Percentiles rank a stretch among this genome's conserved stretches.
Evolutionary conservation across 2,329 filamentous ascomycete species (phyloP).

Genomic region (Ophidiomyces ophidiicola): DNA sequence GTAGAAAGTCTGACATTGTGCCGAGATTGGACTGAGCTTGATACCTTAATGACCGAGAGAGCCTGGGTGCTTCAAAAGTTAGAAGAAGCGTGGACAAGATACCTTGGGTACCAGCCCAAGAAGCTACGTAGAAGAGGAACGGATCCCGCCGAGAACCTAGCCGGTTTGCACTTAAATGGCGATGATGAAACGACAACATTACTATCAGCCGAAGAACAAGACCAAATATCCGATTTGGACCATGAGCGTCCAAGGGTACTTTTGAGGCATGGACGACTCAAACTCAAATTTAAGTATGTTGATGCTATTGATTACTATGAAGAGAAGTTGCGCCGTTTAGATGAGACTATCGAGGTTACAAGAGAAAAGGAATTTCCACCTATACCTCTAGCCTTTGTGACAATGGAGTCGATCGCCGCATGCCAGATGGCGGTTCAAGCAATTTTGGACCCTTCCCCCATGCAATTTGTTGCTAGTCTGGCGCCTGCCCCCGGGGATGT

Average conservation of each 20-base stretch:
- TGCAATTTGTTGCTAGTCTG: slow-evolving; percentile 69
- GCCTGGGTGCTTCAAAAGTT: slow-evolving; percentile 55
- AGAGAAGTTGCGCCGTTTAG: slow-evolving; percentile 65
- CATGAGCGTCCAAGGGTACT: slow-evolving; percentile 53
- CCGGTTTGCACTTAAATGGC: neutral
- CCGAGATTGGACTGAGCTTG: slow-evolving; percentile 72
- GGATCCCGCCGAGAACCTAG: slow-evolving; percentile 26
- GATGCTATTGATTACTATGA: slow-evolving; percentile 94
- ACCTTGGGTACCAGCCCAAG: slow-evolving; percentile 48
- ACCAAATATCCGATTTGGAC: slow-evolving; percentile 35
- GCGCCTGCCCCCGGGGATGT: slow-evolving; percentile 84
- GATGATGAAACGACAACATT: slow-evolving; percentile 52
- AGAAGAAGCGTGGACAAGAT: slow-evolving; percentile 71
- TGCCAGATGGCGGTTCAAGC: slow-evolving; percentile 94
- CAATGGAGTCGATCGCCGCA: slow-evolving; percentile 88
- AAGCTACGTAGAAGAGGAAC: slow-evolving; percentile 27
- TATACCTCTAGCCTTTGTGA: slow-evolving; percentile 83
- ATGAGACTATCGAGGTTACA: slow-evolving; percentile 58
- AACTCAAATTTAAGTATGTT: slow-evolving; percentile 56
- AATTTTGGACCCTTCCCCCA: slow-evolving; percentile 77
- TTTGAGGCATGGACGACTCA: slow-evolving; percentile 67
- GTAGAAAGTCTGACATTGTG: slow-evolving; percentile 82
- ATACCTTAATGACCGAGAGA: slow-evolving; percentile 58
- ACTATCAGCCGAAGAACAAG: slow-evolving; percentile 32
- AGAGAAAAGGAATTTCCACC: slow-evolving; percentile 65